Conservation (phyloP, 805 yeast genomes). For the Pichia heedii region DNA sequence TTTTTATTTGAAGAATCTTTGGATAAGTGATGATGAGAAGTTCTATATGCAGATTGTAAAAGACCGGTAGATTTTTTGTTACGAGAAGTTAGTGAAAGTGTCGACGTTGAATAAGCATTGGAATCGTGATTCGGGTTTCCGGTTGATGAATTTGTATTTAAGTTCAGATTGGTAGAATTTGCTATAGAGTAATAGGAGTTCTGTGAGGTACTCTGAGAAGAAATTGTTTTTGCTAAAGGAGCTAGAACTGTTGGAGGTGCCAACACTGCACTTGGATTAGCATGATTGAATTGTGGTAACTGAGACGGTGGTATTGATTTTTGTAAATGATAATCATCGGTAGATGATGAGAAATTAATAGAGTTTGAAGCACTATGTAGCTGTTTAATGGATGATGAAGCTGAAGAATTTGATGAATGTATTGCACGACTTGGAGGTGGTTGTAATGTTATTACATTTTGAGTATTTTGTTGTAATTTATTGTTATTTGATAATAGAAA, state of each 20-base stretch:
- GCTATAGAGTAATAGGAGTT: neutral
- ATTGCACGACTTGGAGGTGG: neutral
- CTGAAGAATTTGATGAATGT: neutral
- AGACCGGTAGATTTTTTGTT: conserved; percentile 2
- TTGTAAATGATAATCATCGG: neutral
- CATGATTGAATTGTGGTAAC: conserved; percentile 2
- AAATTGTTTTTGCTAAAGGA: conserved; percentile 1
- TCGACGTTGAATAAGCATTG: neutral
- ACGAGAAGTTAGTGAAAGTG: neutral
- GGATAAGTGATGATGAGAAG: neutral
- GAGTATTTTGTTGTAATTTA: neutral
- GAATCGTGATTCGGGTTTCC: neutral
- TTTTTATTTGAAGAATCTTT: neutral
- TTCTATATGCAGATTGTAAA: conserved; percentile 3
- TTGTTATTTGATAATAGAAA: neutral
- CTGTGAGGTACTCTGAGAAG: neutral
- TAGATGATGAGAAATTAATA: neutral
- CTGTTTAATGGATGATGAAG: neutral
- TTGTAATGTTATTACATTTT: neutral
- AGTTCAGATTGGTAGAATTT: neutral
- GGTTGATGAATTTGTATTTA: neutral
- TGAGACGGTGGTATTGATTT: neutral
- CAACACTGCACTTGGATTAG: neutral
- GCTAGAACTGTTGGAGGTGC: conserved; percentile 9
- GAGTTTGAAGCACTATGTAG: conserved; percentile 3